Base-by-base conservation (phyloP, 345 rosid genomes). In the Tarenaya hassleriana region DNA sequence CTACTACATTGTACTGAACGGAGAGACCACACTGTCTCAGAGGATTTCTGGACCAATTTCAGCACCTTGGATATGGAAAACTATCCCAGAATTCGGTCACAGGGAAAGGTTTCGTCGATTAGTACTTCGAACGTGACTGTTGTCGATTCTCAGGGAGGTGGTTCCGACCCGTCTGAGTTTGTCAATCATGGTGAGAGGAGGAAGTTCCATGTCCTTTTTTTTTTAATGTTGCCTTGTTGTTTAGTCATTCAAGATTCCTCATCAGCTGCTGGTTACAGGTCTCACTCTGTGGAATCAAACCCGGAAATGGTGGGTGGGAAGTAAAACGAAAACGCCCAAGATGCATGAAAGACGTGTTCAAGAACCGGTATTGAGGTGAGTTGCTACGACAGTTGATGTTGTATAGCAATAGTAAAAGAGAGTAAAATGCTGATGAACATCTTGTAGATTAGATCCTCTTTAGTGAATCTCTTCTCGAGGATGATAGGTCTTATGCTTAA, bases 261-360 rank as follows among this genome's bases (percentile, higher is more conserved):
- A 37, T n/a, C 14, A 27, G 14, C 27, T 45, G 16, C 14, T 45
- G n/a, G n/a, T 43, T 55, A 56, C 68, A 78, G 92, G 95, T 55
- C 75, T 73, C 66, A 72, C 75, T 64, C 73, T 78, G 34, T 86
- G 95, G 95, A 77, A 70, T 62, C 86, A 86, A 68, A 83, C 71
- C 34, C 69, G 91, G 63, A 82, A 80, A 58, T 76, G 70, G 8
- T 86, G 95, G 91, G 4, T 83, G 34, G 80, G 77, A 31, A 69
- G 60, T 56, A 80, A 75, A 67, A 80, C 40, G 55, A 80, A 75
- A 67, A 80, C 40, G 55, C 41, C 63, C 3, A 70, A 57, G 17
- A 63, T 34, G 8, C 59, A 43, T 8, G n/a, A 51, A 61, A 60
- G 34, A 14, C 55, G 50, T 55, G 71, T 59, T 55, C 71, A 61